Evolutionary conservation across 2,329 filamentous ascomycete species (phyloP).

Genomic region (Neoarthrinium moseri): DNA sequence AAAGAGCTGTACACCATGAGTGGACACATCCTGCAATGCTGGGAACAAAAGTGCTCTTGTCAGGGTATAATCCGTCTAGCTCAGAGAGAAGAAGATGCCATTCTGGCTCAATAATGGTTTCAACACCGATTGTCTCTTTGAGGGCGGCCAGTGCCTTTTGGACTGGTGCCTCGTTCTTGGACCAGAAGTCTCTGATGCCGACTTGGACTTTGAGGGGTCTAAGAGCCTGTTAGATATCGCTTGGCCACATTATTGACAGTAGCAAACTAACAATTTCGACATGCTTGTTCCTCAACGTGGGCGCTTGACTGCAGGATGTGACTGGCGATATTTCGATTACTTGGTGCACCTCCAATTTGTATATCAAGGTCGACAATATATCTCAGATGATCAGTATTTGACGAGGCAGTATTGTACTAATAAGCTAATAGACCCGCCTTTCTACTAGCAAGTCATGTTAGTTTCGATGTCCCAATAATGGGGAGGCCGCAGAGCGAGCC

Average conservation of each 20-base stretch:
- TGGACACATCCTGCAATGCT: slow-evolving; percentile 35
- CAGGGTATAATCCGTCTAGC: slow-evolving; percentile 26
- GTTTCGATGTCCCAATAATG: no score
- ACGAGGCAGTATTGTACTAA: no score
- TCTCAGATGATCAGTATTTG: no score
- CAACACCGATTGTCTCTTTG: slow-evolving; percentile 35
- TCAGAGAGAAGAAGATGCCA: slow-evolving; percentile 18
- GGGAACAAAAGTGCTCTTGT: slow-evolving; percentile 37
- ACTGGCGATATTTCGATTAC: no score
- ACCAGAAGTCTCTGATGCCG: slow-evolving; percentile 43
- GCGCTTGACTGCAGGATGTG: no score
- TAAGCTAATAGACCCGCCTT: no score
- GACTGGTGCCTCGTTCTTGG: slow-evolving; percentile 28
- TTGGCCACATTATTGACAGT: no score
- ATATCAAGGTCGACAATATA: no score
- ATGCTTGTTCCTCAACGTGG: background rate
- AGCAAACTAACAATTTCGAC: background rate
- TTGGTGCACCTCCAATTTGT: no score
- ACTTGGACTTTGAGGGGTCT: slow-evolving; percentile 43
- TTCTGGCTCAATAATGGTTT: slow-evolving; percentile 23
- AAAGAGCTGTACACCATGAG: slow-evolving; percentile 37
- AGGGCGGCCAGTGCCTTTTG: slow-evolving; percentile 31
- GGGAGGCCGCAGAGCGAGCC: no score
- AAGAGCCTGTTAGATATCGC: no score
- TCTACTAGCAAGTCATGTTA: no score